These are phyloP conservation scores for Podila horticola DNA, from an alignment of 192 early-diverging fungal genomes.

Conservation along the genomic window DNA sequence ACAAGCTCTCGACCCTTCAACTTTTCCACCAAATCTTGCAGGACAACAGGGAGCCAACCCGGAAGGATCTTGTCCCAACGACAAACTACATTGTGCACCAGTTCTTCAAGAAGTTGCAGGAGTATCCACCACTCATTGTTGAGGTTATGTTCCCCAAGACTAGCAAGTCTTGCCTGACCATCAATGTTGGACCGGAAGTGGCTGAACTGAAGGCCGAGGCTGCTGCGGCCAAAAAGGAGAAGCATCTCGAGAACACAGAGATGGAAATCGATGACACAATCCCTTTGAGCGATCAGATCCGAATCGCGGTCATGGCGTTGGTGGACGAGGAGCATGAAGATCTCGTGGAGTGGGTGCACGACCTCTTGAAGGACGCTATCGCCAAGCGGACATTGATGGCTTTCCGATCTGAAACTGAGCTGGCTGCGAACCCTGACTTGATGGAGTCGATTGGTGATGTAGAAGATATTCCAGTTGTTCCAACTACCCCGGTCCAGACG, in stretches of 20 bases:
- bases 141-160: constrained; percentile 68
- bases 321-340: constrained; percentile 48
- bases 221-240: constrained; percentile 28
- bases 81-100: constrained; percentile 60
- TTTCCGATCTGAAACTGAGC: constrained; percentile 40
- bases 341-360: constrained; percentile 54
- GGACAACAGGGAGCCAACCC: constrained; percentile 4
- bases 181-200: constrained; percentile 29
- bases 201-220: constrained; percentile 4
- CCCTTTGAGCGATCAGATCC: constrained; percentile 58
- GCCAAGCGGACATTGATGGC: constrained; percentile 10
- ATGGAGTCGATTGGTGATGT: constrained; percentile 40
- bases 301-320: constrained; percentile 58
- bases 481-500: constrained; percentile 26
- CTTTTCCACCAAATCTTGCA: constrained; percentile 71
- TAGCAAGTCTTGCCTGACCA: constrained; percentile 42
- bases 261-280: constrained; percentile 42
- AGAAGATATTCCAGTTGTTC: constrained; percentile 30
- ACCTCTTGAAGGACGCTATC: background rate
- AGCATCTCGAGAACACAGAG: constrained; percentile 31
- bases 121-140: constrained; percentile 66
- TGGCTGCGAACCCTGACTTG: constrained; percentile 46
- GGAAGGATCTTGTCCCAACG: constrained; percentile 61
- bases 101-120: constrained; percentile 64
- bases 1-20: constrained; percentile 70